phyloP scores from a whole-genome alignment of 768 basidiomycete genomes.

The Pisolithus sp. region DNA sequence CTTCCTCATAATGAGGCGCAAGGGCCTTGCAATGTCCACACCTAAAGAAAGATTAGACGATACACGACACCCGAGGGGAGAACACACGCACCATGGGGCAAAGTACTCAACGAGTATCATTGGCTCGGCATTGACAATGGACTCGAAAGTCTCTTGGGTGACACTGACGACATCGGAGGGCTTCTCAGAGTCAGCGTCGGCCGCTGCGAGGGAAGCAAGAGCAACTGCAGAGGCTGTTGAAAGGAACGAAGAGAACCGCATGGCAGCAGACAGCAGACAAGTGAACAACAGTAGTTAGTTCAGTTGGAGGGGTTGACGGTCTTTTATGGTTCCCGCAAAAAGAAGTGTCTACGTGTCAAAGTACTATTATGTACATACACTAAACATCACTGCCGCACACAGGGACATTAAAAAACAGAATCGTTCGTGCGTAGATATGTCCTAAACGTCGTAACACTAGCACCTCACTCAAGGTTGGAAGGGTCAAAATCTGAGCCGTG shows the following conservation, averaged over 20 bases:
- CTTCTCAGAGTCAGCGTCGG: conserved; percentile 34
- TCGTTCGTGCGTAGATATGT: too few relatives aligned
- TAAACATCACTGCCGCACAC: not conserved
- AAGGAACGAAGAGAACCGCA: conserved; percentile 56
- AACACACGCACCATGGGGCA: conserved; percentile 61
- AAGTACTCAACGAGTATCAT: conserved; percentile 94
- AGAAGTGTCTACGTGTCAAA: conserved; percentile 27
- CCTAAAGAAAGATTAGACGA: conserved; percentile 35
- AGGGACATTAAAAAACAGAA: not conserved
- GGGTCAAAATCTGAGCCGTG: conserved; percentile 71
- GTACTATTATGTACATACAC: not conserved
- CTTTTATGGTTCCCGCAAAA: conserved; percentile 17
- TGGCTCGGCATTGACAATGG: conserved; percentile 55
- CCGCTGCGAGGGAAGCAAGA: conserved; percentile 47
- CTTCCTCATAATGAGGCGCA: conserved; percentile 90
- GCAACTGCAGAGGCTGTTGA: conserved; percentile 48
- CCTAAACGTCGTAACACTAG: not conserved
- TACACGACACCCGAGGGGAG: not conserved
- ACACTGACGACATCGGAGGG: conserved; percentile 77
- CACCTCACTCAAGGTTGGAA: conserved; percentile 16
- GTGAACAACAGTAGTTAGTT: conserved; percentile 4
- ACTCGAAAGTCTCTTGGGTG: conserved; percentile 62
- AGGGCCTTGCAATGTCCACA: conserved; percentile 96
- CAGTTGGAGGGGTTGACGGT: not conserved
- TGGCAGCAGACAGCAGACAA: conserved; percentile 32